Evolutionary conservation across 169 alveolate genomes (phyloP), one percentile per base, ranked within the genome.

Genomic region (Cryptosporidium ubiquitum): DNA sequence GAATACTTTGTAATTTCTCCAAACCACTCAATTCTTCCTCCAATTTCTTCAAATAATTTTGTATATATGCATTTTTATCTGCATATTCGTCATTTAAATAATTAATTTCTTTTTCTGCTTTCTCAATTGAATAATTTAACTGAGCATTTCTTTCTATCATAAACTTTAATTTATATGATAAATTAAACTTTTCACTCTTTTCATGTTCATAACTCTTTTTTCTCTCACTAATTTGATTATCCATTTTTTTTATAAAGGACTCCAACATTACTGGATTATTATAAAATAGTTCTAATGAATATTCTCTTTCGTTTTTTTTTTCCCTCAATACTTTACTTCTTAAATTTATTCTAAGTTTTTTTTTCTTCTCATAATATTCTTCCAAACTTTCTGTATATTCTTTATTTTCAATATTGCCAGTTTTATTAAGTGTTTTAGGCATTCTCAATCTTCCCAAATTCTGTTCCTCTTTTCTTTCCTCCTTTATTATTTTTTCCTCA

Each of bases 171-270:
- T 26, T 33, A 74, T 57, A 74, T 57, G 70, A 52, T 74, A 58
- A 74, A 74, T 74, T 4, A 0, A 74, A 18, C 18, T 60, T 52
- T 49, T 74, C 14, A 31, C 55, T 57, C 33, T 74, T 29, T 39
- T 74, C 86, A 23, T 74, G 23, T 40, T 74, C 86, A 52, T 74
- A 74, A n/a, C 12, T 42, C 16, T 74, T 57, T 1, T 74, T 74
- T 33, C 31, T 49, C 29, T 39, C 10, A 51, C 52, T 60, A 33
- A 74, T 74, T 20, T 57, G 35, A 39, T 74, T 74, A 60, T 74
- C 86, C 70, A 74, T 74, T 60, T 57, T 74, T 74, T 74, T 6
- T 12, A 74, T 74, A 74, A n/a, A 74, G 18, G 44, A 9, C 37
- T 52, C 57, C 23, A 74, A 37, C 71, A 57, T 58, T 1, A 57